Percentiles rank a stretch among this genome's conserved stretches.
phyloP scores from a whole-genome alignment of 805 yeast genomes.

The Ogataea polymorpha region DNA sequence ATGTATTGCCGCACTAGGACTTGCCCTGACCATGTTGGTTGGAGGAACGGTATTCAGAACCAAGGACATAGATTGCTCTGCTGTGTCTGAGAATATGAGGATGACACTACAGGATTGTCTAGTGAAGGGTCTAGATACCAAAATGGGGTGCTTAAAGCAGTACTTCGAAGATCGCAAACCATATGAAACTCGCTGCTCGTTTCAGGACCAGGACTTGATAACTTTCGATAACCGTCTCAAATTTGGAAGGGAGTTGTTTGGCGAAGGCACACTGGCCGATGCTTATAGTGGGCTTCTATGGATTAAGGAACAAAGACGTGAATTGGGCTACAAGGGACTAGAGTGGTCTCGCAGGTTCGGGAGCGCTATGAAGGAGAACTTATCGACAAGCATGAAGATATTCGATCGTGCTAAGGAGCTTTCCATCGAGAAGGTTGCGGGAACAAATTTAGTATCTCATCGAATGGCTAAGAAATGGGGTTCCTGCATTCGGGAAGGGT shows the following conservation, averaged over 20 bases:
- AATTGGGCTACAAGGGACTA: not conserved
- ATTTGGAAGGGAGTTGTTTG: not conserved
- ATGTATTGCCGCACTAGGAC: conserved; percentile 10
- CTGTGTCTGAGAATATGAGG: conserved; percentile 3
- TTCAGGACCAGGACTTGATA: conserved; percentile 9
- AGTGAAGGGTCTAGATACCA: conserved; percentile 3
- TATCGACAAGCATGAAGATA: not conserved
- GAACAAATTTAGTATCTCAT: no score
- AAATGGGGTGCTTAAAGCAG: conserved; percentile 10
- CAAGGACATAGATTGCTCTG: conserved; percentile 8
- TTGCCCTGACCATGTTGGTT: conserved; percentile 12
- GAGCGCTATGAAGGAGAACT: not conserved
- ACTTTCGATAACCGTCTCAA: conserved; percentile 4
- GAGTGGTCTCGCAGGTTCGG: conserved; percentile 5
- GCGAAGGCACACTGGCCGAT: not conserved
- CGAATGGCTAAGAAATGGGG: no score
- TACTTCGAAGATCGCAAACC: conserved; percentile 10
- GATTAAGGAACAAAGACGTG: not conserved
- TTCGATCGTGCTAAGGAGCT: not conserved
- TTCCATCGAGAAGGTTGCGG: not conserved
- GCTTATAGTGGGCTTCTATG: not conserved
- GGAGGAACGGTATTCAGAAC: conserved; percentile 6
- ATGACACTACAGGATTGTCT: conserved; percentile 11
- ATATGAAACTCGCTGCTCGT: conserved; percentile 11
- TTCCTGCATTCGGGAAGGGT: no score